Evolutionary conservation across 768 basidiomycete genomes (phyloP).

Genomic region (Tephrocybe sp.): DNA sequence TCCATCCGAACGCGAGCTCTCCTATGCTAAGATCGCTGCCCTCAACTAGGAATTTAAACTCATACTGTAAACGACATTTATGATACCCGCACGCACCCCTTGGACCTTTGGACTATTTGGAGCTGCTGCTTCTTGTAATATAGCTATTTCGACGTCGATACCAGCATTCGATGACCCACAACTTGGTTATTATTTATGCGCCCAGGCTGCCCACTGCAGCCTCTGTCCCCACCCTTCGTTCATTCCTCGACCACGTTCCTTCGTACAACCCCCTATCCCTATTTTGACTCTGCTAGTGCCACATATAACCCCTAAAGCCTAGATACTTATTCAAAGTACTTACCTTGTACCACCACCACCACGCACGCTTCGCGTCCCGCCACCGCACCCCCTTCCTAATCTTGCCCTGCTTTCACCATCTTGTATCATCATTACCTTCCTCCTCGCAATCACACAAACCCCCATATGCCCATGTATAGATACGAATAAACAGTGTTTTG

Average conservation of each 20-base stretch:
- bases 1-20: slow-evolving; percentile 23
- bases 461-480: no score
- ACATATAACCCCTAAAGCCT: no score
- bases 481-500: background rate
- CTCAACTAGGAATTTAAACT: slow-evolving; percentile 9
- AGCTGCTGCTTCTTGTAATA: background rate
- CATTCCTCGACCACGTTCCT: background rate
- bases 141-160: no score
- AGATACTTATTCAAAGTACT: background rate
- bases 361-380: no score
- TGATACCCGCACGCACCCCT: background rate
- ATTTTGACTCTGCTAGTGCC: no score
- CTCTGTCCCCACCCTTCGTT: background rate
- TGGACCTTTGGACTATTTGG: background rate
- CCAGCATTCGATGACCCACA: no score
- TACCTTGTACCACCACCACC: background rate
- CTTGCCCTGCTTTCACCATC: background rate
- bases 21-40: slow-evolving; percentile 41
- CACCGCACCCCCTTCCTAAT: no score
- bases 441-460: no score
- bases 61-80: background rate
- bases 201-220: no score
- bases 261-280: background rate
- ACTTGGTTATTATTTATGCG: no score
- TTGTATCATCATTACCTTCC: background rate